Evolutionary conservation across 805 yeast species (phyloP).

Genomic region (Candida chilensis): DNA sequence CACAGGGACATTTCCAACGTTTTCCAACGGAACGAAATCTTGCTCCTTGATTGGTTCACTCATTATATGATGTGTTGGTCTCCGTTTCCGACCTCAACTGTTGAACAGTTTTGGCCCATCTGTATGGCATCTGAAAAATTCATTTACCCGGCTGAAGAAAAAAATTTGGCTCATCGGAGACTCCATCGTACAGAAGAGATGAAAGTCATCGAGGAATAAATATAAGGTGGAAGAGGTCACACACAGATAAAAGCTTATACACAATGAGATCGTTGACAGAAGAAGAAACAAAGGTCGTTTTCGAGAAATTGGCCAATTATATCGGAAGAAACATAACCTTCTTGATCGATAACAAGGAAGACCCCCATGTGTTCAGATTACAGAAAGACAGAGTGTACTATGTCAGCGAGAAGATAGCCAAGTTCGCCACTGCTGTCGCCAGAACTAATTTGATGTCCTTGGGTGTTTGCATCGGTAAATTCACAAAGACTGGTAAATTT

Average conservation of each 20-base stretch:
- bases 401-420: slow-evolving; percentile 74
- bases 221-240: no score
- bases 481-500: slow-evolving; percentile 96
- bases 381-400: slow-evolving; percentile 97
- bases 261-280: slow-evolving; percentile 91
- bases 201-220: no score
- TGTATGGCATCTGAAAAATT: no score
- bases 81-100: background rate
- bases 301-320: slow-evolving; percentile 92
- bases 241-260: background rate
- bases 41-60: slow-evolving; percentile 3
- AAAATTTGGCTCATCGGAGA: no score
- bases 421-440: slow-evolving; percentile 83
- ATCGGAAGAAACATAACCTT: slow-evolving; percentile 93
- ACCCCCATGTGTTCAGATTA: slow-evolving; percentile 89
- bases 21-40: background rate
- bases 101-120: no score
- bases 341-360: slow-evolving; percentile 74
- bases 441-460: slow-evolving; percentile 86
- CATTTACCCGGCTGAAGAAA: no score
- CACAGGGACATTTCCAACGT: slow-evolving; percentile 12
- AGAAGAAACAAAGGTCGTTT: slow-evolving; percentile 92
- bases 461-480: slow-evolving; percentile 92
- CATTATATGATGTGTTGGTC: slow-evolving; percentile 1
- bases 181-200: no score